Conservation (phyloP, 345 rosid species). For the Rhizophora apiculata region DNA sequence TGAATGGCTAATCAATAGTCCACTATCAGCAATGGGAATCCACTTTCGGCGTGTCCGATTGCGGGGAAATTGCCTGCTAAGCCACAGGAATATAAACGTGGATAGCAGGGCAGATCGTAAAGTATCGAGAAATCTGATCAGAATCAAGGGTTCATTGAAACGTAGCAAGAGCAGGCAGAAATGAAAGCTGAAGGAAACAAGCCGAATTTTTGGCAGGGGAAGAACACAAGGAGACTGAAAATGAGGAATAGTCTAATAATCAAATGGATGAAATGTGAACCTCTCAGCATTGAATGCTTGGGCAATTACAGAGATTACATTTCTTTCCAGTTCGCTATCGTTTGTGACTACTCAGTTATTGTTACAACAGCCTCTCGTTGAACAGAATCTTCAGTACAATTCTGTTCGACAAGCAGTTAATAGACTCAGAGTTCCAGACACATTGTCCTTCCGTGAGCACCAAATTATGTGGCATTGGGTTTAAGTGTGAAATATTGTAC, state of each 20-base stretch:
- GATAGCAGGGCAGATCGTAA: too few relatives aligned
- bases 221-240: too few relatives aligned
- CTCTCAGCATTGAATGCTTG: background rate
- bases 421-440: constrained; percentile 33
- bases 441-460: constrained; percentile 23
- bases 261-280: constrained; percentile 5
- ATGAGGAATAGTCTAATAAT: background rate
- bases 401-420: constrained; percentile 24
- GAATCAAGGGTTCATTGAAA: too few relatives aligned
- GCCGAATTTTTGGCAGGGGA: too few relatives aligned
- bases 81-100: too few relatives aligned
- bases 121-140: too few relatives aligned
- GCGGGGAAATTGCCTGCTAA: too few relatives aligned
- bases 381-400: constrained; percentile 6
- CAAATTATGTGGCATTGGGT: constrained; percentile 40
- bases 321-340: constrained; percentile 11
- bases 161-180: too few relatives aligned
- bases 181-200: too few relatives aligned
- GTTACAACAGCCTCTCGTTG: constrained; percentile 21
- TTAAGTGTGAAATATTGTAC: constrained; percentile 56
- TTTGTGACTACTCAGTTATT: constrained; percentile 9
- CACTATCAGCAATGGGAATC: too few relatives aligned
- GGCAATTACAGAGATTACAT: constrained; percentile 13
- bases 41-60: too few relatives aligned
- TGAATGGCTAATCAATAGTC: too few relatives aligned